Base-by-base conservation (phyloP, 345 rosid species). In the Melaleuca quinquenervia region DNA sequence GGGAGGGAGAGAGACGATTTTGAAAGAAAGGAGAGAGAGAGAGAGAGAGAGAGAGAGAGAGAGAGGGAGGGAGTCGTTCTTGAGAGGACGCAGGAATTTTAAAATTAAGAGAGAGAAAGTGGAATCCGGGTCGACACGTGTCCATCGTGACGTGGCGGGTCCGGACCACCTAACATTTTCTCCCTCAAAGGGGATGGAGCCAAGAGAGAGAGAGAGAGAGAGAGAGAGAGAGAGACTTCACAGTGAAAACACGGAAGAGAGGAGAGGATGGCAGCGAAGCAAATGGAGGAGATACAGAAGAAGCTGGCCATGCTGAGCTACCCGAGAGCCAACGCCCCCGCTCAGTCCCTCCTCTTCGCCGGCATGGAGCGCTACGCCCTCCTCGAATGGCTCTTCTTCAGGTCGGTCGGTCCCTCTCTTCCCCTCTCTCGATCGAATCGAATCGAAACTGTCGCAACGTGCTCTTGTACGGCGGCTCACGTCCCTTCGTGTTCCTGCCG, bases 341-440 rank as follows among this genome's bases (percentile, higher is more conserved):
- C 99, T 86, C 99, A 97, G 92, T 95, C 99, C 82, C 99, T 97
- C 82, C 98, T 96, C 91, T 97, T 96, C 90, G 98, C 99, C 70
- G 99, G 99, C 90, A 95, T 94, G 99, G 99, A 97, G 87, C 99
- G 98, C 70, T 97, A 97, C 85, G 96, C 96, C 85, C 97, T 96
- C 84, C 98, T 97, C 85, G 99, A 95, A 86, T 96, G 99, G 99
- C 98, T 97, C 88, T 97, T 97, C 91, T 96, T 96, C 93, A 90
- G 90, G 94, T 93, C 58, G 49, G 75, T 41, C 44, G 49, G 18
- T 36, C 3, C n/a, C 14, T 75, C 32, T 18, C 16, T 50, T 60
- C 22, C 15, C 0, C 41, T 2, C 8, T 11, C 55, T 80, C 2
- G 14, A 3, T 51, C 74, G 50, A 52, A 45, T 24, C 26, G 70